Conservation (phyloP, 805 yeast genomes). For the Debaryomyces tyrocola region DNA sequence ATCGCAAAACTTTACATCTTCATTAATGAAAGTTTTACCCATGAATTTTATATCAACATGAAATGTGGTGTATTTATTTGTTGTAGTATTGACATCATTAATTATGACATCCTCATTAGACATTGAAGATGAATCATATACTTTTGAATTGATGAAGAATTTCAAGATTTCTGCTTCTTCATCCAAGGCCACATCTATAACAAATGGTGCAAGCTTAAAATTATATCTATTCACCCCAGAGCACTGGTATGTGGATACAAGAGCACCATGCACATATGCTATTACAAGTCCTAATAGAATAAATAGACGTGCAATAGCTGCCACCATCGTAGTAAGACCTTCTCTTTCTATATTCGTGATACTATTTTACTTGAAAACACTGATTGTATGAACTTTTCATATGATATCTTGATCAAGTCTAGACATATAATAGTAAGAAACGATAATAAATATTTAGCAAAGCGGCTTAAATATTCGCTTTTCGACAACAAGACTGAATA, state of each 20-base stretch:
- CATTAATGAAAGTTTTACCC: constrained; percentile 41
- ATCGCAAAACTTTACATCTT: constrained; percentile 46
- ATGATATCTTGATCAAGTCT: no score
- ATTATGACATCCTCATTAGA: constrained; percentile 20
- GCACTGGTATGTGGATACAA: constrained; percentile 22
- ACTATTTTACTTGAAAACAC: no score
- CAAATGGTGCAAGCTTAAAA: constrained; percentile 22
- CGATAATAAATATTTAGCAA: no score
- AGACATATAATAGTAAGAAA: no score
- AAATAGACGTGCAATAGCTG: constrained; percentile 3
- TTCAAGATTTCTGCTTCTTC: constrained; percentile 25
- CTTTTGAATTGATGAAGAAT: constrained; percentile 36
- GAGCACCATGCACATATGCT: constrained; percentile 15
- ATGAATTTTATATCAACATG: constrained; percentile 45
- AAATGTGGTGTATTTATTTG: constrained; percentile 50
- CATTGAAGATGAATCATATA: constrained; percentile 9
- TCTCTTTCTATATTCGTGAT: no score
- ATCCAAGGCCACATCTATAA: constrained; percentile 38
- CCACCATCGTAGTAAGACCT: no score
- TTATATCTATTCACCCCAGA: background rate
- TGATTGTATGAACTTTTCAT: no score
- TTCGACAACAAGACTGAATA: no score
- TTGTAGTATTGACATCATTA: constrained; percentile 43
- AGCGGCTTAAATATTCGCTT: no score
- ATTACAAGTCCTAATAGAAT: constrained; percentile 9